Base-by-base conservation (phyloP, 305 asterid species). In the Fraxinus angustifolia region DNA sequence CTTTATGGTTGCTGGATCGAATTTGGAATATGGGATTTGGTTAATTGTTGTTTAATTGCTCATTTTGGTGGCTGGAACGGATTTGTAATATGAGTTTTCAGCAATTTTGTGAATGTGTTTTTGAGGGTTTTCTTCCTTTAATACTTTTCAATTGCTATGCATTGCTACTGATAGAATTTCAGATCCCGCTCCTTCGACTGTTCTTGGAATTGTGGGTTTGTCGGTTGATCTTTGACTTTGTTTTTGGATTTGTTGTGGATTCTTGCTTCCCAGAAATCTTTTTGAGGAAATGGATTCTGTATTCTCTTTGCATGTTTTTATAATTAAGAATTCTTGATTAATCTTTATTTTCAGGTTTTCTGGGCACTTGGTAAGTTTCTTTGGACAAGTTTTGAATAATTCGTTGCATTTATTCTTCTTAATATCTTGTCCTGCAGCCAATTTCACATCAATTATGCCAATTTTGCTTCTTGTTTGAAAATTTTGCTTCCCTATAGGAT, bases 91-190 rank as follows among this genome's bases (percentile, higher is more conserved):
- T 40, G 34, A 4, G 5, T 17, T 3, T 83, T 81, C 75, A 67
- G 77, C 73, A 82, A 73, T 80, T 76, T 76, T 80, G 56, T 84
- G 78, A 75, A 77, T 75, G 62, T 83, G 80, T 45, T 81, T 81
- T 34, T 56, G 31, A 21, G 40, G 21, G 4, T 50, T 16, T 53
- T 53, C 62, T 53, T 53, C 62, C 62, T 40, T n/a, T 48, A 48
- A 48, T 8, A 53, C 23, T 16, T 53, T 53, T 53, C 23, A 53
- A 53, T 16, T 53, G 62, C 62, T 53, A 53, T 53, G 62, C 62
- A 53, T 50, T 50, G 60, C 21, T 50, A 16, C 60, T 16, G 21
- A 50, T 53, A 53, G 23, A 53, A 53, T 53, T 53, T 23, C 23
- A 53, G 23, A n/a, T 50, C 21, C 23, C 0, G 17, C 56, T 40